phyloP scores from a whole-genome alignment of 2,329 filamentous ascomycete species.

The Kalaharituber pfeilii region DNA sequence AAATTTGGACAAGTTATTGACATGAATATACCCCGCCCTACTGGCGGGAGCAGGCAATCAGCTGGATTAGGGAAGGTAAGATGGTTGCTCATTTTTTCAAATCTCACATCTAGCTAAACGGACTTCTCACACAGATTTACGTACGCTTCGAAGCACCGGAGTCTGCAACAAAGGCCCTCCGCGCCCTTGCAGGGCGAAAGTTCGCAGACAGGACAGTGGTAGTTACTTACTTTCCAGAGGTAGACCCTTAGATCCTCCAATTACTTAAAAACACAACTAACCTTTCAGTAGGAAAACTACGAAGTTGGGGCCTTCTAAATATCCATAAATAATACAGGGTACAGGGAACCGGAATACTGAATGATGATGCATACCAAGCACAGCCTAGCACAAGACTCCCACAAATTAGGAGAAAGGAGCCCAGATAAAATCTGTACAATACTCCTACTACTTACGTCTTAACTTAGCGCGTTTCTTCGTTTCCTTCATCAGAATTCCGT shows the following conservation, averaged over 20 bases:
- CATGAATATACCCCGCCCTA: slow-evolving; percentile 84
- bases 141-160: slow-evolving; percentile 76
- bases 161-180: slow-evolving; percentile 65
- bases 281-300: slow-evolving; percentile 60
- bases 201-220: slow-evolving; percentile 95
- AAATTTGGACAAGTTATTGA: slow-evolving; percentile 76
- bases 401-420: too few species aligned
- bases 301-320: slow-evolving; percentile 72
- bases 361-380: too few species aligned
- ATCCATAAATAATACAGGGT: neutral
- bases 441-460: too few species aligned
- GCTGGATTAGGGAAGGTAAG: slow-evolving; percentile 66
- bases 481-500: too few species aligned
- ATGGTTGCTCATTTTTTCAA: neutral
- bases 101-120: neutral
- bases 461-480: too few species aligned
- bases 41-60: slow-evolving; percentile 63
- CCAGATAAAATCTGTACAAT: too few species aligned
- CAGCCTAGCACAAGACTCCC: too few species aligned
- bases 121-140: slow-evolving; percentile 42
- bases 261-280: slow-evolving; percentile 24
- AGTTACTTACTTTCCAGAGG: slow-evolving; percentile 89
- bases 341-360: too few species aligned
- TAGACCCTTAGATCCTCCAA: slow-evolving; percentile 27
- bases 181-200: slow-evolving; percentile 81